These are phyloP conservation scores for Quillaja saponaria DNA, from an alignment of 306 rosid species.

Conservation along the genomic window DNA sequence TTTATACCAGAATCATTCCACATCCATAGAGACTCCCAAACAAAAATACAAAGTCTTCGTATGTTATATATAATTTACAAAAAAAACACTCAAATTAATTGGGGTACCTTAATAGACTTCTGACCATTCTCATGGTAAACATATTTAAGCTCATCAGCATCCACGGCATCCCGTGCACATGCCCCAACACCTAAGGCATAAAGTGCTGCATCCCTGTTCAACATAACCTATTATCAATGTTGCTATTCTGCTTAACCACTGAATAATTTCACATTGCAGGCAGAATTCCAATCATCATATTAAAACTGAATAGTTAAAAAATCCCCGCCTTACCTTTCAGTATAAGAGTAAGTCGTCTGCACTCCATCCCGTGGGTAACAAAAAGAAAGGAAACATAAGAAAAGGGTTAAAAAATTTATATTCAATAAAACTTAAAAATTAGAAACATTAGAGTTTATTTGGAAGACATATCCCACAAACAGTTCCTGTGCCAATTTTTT, in stretches of 20 bases:
- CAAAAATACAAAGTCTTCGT: conserved; percentile 13
- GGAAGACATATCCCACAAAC: too few species aligned
- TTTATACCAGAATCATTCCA: neutral
- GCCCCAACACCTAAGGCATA: conserved; percentile 92
- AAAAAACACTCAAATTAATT: conserved; percentile 3
- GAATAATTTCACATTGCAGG: neutral
- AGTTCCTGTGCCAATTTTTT: too few species aligned
- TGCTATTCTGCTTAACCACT: neutral
- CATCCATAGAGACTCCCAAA: conserved; percentile 15
- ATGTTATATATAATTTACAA: conserved; percentile 3
- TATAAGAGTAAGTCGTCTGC: conserved; percentile 59
- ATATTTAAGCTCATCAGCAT: conserved; percentile 77
- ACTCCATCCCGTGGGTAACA: conserved; percentile 27
- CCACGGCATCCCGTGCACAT: conserved; percentile 71
- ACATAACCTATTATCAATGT: neutral
- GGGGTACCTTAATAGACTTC: conserved; percentile 61
- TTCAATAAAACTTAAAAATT: neutral
- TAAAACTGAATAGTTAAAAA: neutral
- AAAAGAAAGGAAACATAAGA: conserved; percentile 16
- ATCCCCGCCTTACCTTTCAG: conserved; percentile 60
- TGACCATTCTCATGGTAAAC: conserved; percentile 80
- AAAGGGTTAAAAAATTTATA: neutral
- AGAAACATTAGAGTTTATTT: too few species aligned
- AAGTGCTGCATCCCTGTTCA: conserved; percentile 74
- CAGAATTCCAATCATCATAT: neutral